Conservation (phyloP, 164 flowering plant genomes). For the Sextonia rubra region DNA sequence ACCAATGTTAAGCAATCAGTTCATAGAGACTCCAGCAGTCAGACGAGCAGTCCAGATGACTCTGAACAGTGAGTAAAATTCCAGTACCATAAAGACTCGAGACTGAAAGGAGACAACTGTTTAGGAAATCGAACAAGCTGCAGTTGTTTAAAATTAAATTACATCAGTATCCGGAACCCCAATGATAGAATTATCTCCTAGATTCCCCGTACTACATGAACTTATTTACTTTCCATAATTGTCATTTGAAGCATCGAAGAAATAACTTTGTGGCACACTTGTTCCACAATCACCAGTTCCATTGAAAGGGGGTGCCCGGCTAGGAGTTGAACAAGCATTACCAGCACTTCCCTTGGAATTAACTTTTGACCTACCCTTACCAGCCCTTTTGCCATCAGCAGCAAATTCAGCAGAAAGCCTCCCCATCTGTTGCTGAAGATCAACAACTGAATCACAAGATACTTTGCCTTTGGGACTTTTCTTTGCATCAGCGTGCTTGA, state of each 20-base stretch:
- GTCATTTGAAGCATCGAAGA: conserved; percentile 40
- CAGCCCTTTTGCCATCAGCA: conserved; percentile 51
- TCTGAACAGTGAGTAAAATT: conserved; percentile 21
- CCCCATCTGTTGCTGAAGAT: conserved; percentile 92
- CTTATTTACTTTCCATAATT: conserved; percentile 35
- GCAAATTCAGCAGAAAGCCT: conserved; percentile 80
- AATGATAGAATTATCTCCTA: neutral
- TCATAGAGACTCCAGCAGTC: conserved; percentile 19
- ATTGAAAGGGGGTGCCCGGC: conserved; percentile 29
- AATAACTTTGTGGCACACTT: conserved; percentile 39
- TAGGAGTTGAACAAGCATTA: conserved; percentile 20
- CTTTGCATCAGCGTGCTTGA: conserved; percentile 81
- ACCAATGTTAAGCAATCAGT: conserved; percentile 16
- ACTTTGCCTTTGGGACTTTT: conserved; percentile 62
- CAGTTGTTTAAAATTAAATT: conserved; percentile 5
- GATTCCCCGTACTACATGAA: neutral
- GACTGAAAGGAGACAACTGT: conserved; percentile 1
- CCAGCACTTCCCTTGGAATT: conserved; percentile 28
- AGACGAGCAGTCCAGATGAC: conserved; percentile 14
- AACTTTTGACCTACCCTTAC: conserved; percentile 48
- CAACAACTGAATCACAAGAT: conserved; percentile 66
- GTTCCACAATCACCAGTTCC: conserved; percentile 39
- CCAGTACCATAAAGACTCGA: conserved; percentile 17
- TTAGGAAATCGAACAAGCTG: neutral
- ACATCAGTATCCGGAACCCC: conserved; percentile 5